Conservation (phyloP, 2,329 filamentous ascomycete species). For the Fusarium sp. region DNA sequence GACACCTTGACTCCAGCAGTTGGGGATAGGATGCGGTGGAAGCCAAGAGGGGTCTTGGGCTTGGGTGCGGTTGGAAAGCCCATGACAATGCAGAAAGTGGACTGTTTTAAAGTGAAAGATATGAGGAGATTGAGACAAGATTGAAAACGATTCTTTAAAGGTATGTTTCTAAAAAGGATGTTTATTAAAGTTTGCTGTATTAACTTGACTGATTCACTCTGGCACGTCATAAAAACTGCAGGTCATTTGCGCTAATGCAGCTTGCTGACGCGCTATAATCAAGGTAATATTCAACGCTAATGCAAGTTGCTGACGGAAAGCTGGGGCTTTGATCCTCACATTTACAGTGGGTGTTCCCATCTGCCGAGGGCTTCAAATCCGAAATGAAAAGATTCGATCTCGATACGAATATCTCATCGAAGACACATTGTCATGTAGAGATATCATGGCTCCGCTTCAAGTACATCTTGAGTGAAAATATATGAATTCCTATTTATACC, state of each 20-base stretch:
- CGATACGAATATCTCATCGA: not conserved
- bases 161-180: too few relatives aligned
- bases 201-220: too few relatives aligned
- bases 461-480: not conserved
- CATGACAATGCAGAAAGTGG: not conserved
- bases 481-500: not conserved
- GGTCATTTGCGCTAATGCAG: not conserved
- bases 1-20: rapidly evolving
- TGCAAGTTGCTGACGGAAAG: not conserved
- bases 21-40: not conserved
- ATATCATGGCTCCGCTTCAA: rapidly evolving
- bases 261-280: not conserved
- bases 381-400: not conserved
- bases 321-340: not conserved
- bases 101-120: too few relatives aligned
- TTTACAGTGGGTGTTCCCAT: not conserved
- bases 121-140: too few relatives aligned
- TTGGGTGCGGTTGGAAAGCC: rapidly evolving
- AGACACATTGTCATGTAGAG: not conserved
- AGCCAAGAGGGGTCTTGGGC: not conserved
- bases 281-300: rapidly evolving
- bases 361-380: not conserved
- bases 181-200: too few relatives aligned
- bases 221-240: not conserved
- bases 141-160: too few relatives aligned